Evolutionary conservation across 2,329 filamentous ascomycete species (phyloP), one percentile per base, ranked within the genome.

Genomic region (Colletotrichum aenigma): DNA sequence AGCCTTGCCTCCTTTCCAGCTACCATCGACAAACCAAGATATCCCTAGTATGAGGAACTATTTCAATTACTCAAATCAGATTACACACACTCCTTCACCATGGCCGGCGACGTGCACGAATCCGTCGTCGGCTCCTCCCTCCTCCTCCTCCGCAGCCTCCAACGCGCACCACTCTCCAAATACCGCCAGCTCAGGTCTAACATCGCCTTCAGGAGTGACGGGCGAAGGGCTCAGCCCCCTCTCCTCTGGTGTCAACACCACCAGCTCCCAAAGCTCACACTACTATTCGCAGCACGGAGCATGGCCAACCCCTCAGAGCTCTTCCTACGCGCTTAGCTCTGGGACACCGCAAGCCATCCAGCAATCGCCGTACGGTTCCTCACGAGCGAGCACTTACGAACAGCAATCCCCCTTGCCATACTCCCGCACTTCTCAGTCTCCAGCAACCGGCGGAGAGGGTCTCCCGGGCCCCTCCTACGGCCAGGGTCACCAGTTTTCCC

Each of bases 391-490:
- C 52, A 71, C 76, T 77, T 94, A 92, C 84, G 79, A 76, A 66
- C 82, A 82, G 75, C 90, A 90, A 68, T 89, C 91, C 34, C 88
- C 88, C 62, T 86, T 91, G 81, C 76, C 81, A 30, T 83, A 80
- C 66, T 81, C 83, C 36, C 80, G 84, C 70, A 83, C 79, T 77
- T 83, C 85, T 5, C 83, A 83, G 68, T 85, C 84, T 28, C 93
- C 94, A 16, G 83, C 86, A 12, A 88, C 90, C 9, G 87, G 88
- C 32, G 88, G 87, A 64, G 92, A 95, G 81, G 89, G 88, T 65
- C 87, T 96, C 70, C 90, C 94, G 76, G 88, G 91, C 70, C 91
- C 93, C 75, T 89, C 93, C 8, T 95, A 93, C 84, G 93, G 94
- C 77, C 87, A 91, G 77, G 91, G 92, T 78, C 89, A 93, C 76